Evolutionary conservation across 352 stramenopile genomes (phyloP).

Genomic region (Phytopythium montanum): DNA sequence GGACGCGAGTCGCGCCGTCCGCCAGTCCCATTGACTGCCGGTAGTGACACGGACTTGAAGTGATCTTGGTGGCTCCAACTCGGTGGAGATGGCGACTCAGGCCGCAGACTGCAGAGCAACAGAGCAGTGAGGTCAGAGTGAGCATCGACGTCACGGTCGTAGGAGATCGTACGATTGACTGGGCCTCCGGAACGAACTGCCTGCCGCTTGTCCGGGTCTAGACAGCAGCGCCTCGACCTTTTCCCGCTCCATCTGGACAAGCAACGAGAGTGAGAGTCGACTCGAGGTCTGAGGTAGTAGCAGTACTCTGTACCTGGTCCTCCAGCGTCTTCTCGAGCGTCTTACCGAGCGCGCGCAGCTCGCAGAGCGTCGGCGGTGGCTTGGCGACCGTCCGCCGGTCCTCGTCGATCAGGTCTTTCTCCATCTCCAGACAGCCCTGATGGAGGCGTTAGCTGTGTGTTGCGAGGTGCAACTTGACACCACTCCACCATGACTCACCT

Average conservation of each 20-base stretch:
- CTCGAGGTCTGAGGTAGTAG: neutral
- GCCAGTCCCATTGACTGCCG: conserved; percentile 3
- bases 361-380: conserved; percentile 48
- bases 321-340: conserved; percentile 61
- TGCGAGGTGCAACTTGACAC: neutral
- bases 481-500: conserved; percentile 26
- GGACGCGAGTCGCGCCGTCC: conserved; percentile 8
- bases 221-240: conserved; percentile 4
- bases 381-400: conserved; percentile 49
- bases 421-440: conserved; percentile 81
- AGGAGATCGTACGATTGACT: conserved; percentile 5
- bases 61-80: neutral
- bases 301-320: conserved; percentile 34
- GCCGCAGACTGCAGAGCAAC: neutral
- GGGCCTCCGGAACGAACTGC: neutral
- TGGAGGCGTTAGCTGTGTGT: neutral
- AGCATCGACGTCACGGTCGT: neutral
- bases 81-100: neutral
- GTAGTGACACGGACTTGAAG: conserved; percentile 2
- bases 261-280: neutral
- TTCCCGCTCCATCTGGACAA: conserved; percentile 4
- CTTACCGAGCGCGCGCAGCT: conserved; percentile 57
- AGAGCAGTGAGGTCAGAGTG: neutral
- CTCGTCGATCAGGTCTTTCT: conserved; percentile 79
- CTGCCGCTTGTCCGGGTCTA: neutral